Base-by-base conservation (phyloP, 306 rosid genomes). In the Macrotyloma uniflorum region DNA sequence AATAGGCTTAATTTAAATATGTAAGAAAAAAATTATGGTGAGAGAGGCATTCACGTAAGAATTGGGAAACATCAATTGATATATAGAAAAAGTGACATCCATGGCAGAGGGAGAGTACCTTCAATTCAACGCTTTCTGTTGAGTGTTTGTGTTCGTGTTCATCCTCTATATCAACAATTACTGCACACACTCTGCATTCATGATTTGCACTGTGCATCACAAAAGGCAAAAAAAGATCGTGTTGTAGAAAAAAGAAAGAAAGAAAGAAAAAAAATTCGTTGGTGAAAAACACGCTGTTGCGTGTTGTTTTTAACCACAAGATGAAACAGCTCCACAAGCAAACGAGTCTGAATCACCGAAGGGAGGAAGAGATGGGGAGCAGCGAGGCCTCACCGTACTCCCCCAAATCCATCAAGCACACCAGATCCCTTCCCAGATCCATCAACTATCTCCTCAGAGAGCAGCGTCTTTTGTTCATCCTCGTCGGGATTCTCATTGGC, bases 401-500 rank as follows among this genome's bases (percentile, higher is more conserved):
- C 2, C 93, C 99, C 15, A 96, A 91, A 82, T 58, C 89, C 32
- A 83, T 81, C 9, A 96, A 93, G 36, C 93, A 90, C 83, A 76
- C 87, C 18, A 70, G 97, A 88, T 87, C 98, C 18, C 98, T 95
- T 22, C 97, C 99, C 9, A 80, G 98, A 90, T 91, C 98, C 75
- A 89, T 96, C 74, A 91, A 86, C 79, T 96, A 96, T 73, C 84
- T 93, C 26, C 73, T 96, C 58, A 79, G 85, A 23, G 99, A 96
- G 23, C 99, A 96, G 83, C 80, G 99, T 40, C 97, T 96, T 20
- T 88, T 96, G 70, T 96, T 96, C 70, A 89, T 93, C 65, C 84
- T 96, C 15, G 83, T 96, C 23, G 97, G 98, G 0, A 93, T 96
- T 35, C 78, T 96, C 5, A 96, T 96, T 45, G 97, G 98, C 15